Base-by-base conservation (phyloP, 495 filamentous ascomycete species). In the Penicillium pulvis region DNA sequence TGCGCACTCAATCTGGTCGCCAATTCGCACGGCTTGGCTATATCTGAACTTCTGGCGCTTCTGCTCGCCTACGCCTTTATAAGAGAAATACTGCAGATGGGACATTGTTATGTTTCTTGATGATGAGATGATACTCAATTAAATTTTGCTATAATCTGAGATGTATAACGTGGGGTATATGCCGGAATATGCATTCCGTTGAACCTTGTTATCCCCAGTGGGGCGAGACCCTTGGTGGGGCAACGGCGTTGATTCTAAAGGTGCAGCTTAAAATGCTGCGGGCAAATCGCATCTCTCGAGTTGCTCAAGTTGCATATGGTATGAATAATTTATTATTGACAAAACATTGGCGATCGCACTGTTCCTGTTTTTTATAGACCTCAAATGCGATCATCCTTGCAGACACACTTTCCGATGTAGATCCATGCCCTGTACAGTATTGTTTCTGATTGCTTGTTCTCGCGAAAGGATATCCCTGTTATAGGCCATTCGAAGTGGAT, bases 11-110 rank as follows among this genome's bases (percentile, higher is more conserved):
- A 86, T 84, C 0, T 70, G 67, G 55, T 85, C 73, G 16, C 76
- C 82, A 19, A 85, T 68, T 9, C 82, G 74, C 7, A 82, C 78
- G 10, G 82, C 80, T 63, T 85, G 82, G 65, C 69, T 80, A 65
- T 84, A 86, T 31, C 61, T 51, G 64, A 75, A 71, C 2, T 65
- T 60, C 51, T 79, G 50, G 8, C 63, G 58, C 17, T 70, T 68
- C 23, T 46, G 57, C 42, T 77, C 62, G 14, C 83, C 81, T 1
- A 73, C 54, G 36, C 75, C 76, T 1, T 72, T 55, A 64, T 81
- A 82, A 43, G 58, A 66, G 63, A 66, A 77, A 60, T 75, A 83
- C 51, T 66, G 57, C 2, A 80, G 68, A 46, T 77, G 64, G 24
- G 74, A 74, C 79, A 82, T 81, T 35, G 45, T 55, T 58, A 2